Evolutionary conservation across 139 green algal genomes (phyloP), one percentile per base, ranked within the genome.

Genomic region (Gonium pectorale): DNA sequence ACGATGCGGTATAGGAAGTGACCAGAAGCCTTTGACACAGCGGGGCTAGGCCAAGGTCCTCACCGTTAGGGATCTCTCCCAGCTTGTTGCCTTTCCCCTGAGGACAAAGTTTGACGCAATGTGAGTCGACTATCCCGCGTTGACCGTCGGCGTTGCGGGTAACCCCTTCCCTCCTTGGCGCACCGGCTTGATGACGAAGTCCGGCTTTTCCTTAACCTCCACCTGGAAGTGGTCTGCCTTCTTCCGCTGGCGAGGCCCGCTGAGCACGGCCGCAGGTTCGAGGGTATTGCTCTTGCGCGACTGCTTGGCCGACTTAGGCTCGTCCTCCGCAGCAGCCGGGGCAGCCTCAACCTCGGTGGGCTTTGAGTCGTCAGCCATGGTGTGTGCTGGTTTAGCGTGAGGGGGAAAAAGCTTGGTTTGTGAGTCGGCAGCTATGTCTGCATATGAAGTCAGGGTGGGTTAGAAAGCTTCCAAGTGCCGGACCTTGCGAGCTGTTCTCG

Each of bases 51-150:
- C 29, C 8, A 54, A 27, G 54, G 29, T 51, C 33, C 80, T 80
- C 64, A 94, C 91, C 92, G 67, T 97, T 97, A 33, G 94, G 93
- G 69, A 97, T 96, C 62, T 96, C 92, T 1, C 90, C 86, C 22
- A 96, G 90, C 86, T 93, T 93, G 2, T 78, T 83, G 26, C 94
- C 94, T 44, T 86, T 83, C 68, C 94, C 94, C 90, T 95, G 89
- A 80, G 67, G 24, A 26, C 78, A 51, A 71, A 17, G 31, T 13
- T 46, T 19, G 64, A 29, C 64, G 64, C 52, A 38, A n/a, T n/a
- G n/a, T n/a, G n/a, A n/a, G n/a, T n/a, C n/a, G n/a, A n/a, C n/a
- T n/a, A n/a, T n/a, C n/a, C 6, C 35, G 24, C 52, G 51, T 80
- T 67, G 72, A 67, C 51, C 72, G 37, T 19, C 67, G 40, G 21